Conservation (phyloP, 164 flowering plant genomes). For the Sextonia rubra region DNA sequence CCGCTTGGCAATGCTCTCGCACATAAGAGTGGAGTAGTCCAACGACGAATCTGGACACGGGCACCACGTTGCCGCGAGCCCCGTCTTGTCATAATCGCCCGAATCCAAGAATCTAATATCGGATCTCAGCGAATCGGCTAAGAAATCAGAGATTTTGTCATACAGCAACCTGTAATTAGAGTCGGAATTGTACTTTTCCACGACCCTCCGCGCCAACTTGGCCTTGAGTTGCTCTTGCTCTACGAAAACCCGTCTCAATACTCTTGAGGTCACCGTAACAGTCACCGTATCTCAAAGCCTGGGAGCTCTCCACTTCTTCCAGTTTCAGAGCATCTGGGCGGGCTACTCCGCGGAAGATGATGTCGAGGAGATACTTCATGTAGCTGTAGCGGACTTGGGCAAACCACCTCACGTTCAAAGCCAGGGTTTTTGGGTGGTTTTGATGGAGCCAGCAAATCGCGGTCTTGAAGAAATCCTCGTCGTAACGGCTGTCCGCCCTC, state of each 20-base stretch:
- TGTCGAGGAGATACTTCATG: constrained; percentile 31
- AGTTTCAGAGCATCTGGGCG: constrained; percentile 22
- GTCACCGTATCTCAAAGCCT: no score
- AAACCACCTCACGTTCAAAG: constrained; percentile 20
- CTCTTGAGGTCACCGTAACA: neutral
- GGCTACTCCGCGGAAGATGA: constrained; percentile 30
- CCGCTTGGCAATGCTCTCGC: constrained; percentile 41
- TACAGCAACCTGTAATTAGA: constrained; percentile 26
- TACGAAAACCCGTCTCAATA: neutral
- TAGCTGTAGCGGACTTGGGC: constrained; percentile 33
- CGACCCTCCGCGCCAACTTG: constrained; percentile 19
- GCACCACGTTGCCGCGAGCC: constrained; percentile 30
- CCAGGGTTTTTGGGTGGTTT: constrained; percentile 37
- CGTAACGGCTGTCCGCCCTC: constrained; percentile 41
- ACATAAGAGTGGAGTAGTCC: constrained; percentile 24
- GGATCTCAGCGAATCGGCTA: constrained; percentile 12
- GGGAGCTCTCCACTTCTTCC: neutral
- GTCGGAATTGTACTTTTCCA: constrained; percentile 24
- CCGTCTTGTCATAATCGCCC: constrained; percentile 10
- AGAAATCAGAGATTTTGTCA: constrained; percentile 21
- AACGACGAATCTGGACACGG: constrained; percentile 23
- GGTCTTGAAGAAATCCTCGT: constrained; percentile 34
- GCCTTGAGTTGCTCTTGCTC: neutral
- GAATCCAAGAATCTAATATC: constrained; percentile 19
- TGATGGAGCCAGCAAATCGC: constrained; percentile 37